A percentile compares a stretch with the other conserved stretches of the same genome.
Conservation (phyloP, 2,329 filamentous ascomycete species). For the Ascochyta pisi region DNA sequence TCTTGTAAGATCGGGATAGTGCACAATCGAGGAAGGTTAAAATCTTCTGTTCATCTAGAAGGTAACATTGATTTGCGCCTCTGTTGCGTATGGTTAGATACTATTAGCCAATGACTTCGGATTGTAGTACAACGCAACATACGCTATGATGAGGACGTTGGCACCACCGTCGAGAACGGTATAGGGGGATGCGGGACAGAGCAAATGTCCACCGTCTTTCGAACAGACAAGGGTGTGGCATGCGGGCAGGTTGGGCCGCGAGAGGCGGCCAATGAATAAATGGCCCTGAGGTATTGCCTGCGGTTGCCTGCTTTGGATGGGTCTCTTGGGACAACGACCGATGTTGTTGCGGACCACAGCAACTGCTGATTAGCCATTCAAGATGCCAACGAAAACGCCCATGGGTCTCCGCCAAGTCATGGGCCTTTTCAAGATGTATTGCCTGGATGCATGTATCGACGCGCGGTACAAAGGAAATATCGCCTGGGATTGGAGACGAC, state of each 20-base stretch:
- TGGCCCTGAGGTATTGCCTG: background rate
- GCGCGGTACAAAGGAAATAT: background rate
- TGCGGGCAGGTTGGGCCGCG: conserved; percentile 7
- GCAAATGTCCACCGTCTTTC: conserved; percentile 33
- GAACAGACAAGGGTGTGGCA: conserved; percentile 24
- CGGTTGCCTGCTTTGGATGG: conserved; percentile 42
- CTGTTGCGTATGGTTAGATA: background rate
- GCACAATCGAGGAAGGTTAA: conserved; percentile 8
- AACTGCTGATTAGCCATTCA: background rate
- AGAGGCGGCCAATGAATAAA: conserved; percentile 10
- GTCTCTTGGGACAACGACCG: conserved; percentile 24
- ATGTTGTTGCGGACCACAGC: background rate
- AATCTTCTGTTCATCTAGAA: background rate
- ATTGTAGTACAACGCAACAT: conserved; percentile 14
- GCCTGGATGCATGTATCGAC: background rate
- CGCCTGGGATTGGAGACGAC: background rate
- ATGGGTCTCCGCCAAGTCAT: background rate
- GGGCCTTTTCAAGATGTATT: background rate
- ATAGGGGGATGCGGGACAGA: conserved; percentile 19
- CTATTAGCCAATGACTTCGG: conserved; percentile 28
- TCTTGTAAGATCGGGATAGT: conserved; percentile 18
- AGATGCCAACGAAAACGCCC: background rate
- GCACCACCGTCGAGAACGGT: conserved; percentile 7
- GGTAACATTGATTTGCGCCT: conserved; percentile 6
- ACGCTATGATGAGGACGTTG: conserved; percentile 12